A percentile compares a stretch with the other conserved stretches of the same genome.
phyloP scores from a whole-genome alignment of 2,329 filamentous ascomycete species.

The Colletotrichum lini region DNA sequence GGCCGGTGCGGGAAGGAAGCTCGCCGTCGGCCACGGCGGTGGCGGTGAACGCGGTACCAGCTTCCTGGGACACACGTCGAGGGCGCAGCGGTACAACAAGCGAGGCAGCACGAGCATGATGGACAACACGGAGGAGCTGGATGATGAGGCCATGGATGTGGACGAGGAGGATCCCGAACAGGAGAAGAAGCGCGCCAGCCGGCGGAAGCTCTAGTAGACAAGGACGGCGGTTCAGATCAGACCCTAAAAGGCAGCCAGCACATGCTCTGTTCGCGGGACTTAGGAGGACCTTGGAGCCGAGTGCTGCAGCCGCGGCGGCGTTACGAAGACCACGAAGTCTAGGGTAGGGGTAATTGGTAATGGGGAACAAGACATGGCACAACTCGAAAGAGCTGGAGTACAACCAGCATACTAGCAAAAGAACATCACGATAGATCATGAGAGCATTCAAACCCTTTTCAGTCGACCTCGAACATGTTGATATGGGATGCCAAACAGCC shows the following conservation, averaged over 20 bases:
- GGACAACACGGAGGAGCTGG: slow-evolving; percentile 58
- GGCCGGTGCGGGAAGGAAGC: slow-evolving; percentile 42
- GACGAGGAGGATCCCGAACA: slow-evolving; percentile 65
- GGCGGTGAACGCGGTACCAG: slow-evolving; percentile 30
- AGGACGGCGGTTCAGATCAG: not conserved
- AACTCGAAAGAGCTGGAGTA: not conserved
- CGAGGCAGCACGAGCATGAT: slow-evolving; percentile 51
- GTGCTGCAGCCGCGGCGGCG: not conserved
- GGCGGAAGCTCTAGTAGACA: slow-evolving; percentile 66
- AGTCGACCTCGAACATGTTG: slow-evolving; percentile 17
- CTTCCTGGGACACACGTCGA: slow-evolving; percentile 45
- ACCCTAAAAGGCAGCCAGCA: not conserved
- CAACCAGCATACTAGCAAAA: slow-evolving; percentile 9
- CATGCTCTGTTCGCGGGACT: no score
- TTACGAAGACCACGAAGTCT: not conserved
- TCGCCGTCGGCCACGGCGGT: slow-evolving; percentile 33
- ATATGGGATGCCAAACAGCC: slow-evolving; percentile 1
- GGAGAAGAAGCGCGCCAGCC: slow-evolving; percentile 65
- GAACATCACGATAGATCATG: slow-evolving; percentile 33
- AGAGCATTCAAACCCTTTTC: slow-evolving; percentile 5
- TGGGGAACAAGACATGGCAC: not conserved
- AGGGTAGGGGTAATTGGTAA: not conserved
- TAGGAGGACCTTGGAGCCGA: not conserved
- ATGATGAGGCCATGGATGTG: slow-evolving; percentile 69
- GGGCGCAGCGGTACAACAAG: slow-evolving; percentile 43